Percentiles rank a stretch among this genome's conserved stretches.
These are phyloP conservation scores for Arabidopsis arenosa DNA, from an alignment of 345 rosid species.

Conservation along the genomic window DNA sequence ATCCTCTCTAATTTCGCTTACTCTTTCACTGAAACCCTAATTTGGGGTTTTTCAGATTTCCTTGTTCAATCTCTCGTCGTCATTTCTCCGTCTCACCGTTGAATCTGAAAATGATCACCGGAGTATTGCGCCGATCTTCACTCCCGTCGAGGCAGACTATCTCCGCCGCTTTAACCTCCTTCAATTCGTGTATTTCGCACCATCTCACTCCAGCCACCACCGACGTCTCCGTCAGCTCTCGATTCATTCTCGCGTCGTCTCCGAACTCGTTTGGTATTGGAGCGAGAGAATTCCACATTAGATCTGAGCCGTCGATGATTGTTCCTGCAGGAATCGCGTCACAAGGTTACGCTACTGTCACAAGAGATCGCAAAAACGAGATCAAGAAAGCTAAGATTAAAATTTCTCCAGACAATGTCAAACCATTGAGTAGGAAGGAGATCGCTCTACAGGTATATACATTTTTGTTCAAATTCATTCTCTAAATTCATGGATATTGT, in stretches of 20 bases:
- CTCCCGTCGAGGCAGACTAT: conserved; percentile 20
- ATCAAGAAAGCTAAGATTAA: conserved; percentile 46
- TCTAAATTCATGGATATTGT: neutral
- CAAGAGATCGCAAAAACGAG: neutral
- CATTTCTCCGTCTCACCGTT: conserved; percentile 13
- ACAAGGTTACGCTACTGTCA: conserved; percentile 44
- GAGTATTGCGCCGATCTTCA: conserved; percentile 32
- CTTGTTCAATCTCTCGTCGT: neutral
- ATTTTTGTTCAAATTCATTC: neutral
- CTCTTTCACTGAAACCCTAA: conserved; percentile 33
- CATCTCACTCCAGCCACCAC: conserved; percentile 31
- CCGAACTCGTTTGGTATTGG: conserved; percentile 7
- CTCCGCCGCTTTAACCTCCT: conserved; percentile 9
- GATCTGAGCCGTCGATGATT: conserved; percentile 52
- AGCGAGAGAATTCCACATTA: conserved; percentile 51
- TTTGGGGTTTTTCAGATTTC: neutral
- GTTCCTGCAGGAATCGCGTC: conserved; percentile 54
- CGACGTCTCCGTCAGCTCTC: conserved; percentile 8
- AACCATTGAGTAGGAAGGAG: conserved; percentile 60
- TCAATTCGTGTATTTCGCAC: conserved; percentile 19
- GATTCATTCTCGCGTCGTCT: neutral
- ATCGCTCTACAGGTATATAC: conserved; percentile 69
- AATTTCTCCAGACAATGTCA: conserved; percentile 59
- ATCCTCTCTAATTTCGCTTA: neutral
- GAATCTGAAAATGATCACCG: conserved; percentile 43